phyloP scores from a whole-genome alignment of 1,284 basidiomycete species.

The Ganoderma resinaceum region DNA sequence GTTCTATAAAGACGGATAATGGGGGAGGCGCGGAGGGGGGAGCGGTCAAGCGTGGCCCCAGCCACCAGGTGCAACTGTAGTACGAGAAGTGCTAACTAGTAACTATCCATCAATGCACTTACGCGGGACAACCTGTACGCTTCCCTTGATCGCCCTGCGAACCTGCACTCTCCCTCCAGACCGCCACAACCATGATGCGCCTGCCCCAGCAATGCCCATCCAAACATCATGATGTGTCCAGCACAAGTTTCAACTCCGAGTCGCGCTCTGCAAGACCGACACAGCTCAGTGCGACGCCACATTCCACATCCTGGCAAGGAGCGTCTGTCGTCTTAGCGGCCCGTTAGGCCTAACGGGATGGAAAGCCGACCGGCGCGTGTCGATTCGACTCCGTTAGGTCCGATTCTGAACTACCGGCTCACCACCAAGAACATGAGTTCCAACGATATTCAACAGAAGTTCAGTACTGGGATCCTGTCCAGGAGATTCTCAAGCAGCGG shows the following conservation, averaged over 20 bases:
- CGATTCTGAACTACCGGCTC: too few relatives aligned
- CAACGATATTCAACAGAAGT: too few relatives aligned
- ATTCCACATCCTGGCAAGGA: not conserved
- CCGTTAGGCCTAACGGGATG: not conserved
- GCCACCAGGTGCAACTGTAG: constrained; percentile 17
- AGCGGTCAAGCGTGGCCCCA: constrained; percentile 20
- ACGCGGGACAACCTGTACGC: constrained; percentile 12
- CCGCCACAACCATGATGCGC: constrained; percentile 6
- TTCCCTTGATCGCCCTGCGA: not conserved
- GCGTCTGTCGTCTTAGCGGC: not conserved
- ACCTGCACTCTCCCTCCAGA: not conserved
- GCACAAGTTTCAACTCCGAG: not conserved
- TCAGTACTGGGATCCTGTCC: too few relatives aligned
- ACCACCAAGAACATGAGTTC: too few relatives aligned
- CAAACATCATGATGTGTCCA: constrained; percentile 2
- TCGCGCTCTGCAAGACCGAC: not conserved
- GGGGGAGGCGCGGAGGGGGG: constrained; percentile 11
- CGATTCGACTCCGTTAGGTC: too few relatives aligned
- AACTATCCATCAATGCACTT: not conserved
- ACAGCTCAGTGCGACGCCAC: not conserved
- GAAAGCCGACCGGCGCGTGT: too few relatives aligned
- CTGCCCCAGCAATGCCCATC: not conserved
- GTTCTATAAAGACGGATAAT: constrained; percentile 12
- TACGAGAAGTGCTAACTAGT: not conserved
- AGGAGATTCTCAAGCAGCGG: not conserved